Base-by-base conservation (phyloP, 2,329 filamentous ascomycete species). In the Laburnicola sp. region DNA sequence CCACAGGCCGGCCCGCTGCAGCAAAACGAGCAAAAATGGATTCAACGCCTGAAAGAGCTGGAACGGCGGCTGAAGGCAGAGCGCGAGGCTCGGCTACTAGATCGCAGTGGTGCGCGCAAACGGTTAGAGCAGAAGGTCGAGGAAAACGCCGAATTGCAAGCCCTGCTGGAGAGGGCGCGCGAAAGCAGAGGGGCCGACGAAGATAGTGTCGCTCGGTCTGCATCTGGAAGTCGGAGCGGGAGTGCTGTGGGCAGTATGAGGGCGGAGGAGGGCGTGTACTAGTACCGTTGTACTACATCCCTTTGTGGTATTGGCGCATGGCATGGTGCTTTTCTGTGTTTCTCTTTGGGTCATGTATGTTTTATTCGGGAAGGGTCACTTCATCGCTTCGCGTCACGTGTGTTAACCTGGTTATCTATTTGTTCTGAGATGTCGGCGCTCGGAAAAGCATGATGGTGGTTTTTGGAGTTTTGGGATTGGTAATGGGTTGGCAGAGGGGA, bases 11-110 rank as follows among this genome's bases (percentile, higher is more conserved):
- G 69, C 6, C 71, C 73, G 3, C 61, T 75, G 26, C 73, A 77
- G 43, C 75, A 76, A 2, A 79, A 78, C 34, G 87, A 93, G 61
- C 86, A 89, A 58, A 84, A 88, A 60, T 96, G 91, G 90, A 85
- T 95, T 58, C 83, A 96, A 56, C 79, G 94, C 5, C 79, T 97
- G 30, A 85, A 90, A 50, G 92, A 97, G 68, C 78, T 97, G 60
- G 94, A 99, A 77, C 82, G 87, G 59, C 85, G 95, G 62, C 79
- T 99, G 16, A 96, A 96, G 72, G 86, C 89, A 39, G 94, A 99
- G 75, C 79, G 94, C 10, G 94, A 97, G 73, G 91, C 86, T 1
- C 79, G 94, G 38, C 78, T 95, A 46, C 78, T 96, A 51, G 94
- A 99, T 74, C 84, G 94, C 3, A 87, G 83, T 41, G 91, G 91